A percentile compares a stretch with the other conserved stretches of the same genome.
phyloP scores from a whole-genome alignment of 371 early-diverging fungal species.

The Apophysomyces ossiformis region DNA sequence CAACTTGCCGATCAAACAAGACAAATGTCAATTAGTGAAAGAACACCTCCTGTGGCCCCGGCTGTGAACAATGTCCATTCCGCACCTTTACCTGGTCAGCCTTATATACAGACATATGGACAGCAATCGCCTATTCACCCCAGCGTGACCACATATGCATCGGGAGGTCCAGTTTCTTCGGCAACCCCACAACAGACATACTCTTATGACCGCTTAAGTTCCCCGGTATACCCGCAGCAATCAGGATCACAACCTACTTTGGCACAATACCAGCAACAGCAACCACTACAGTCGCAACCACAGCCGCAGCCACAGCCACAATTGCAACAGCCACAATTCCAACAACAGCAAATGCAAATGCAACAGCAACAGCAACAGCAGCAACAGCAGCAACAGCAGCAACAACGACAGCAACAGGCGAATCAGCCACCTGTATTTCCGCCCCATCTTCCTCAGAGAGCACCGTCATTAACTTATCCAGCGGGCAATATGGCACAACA shows the following conservation, averaged over 20 bases:
- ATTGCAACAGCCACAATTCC: constrained; percentile 4
- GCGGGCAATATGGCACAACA: constrained; percentile 8
- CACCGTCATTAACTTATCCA: constrained; percentile 1
- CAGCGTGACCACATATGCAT: constrained; percentile 19
- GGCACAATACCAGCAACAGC: neutral
- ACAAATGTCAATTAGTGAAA: constrained; percentile 34
- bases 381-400: neutral
- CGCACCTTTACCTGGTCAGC: constrained; percentile 24
- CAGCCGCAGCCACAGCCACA: constrained; percentile 12
- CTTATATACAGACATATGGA: constrained; percentile 15
- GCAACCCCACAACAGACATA: constrained; percentile 4
- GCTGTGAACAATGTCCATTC: constrained; percentile 6
- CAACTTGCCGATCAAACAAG: constrained; percentile 39
- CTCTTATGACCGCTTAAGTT: constrained; percentile 24
- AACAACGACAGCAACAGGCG: neutral
- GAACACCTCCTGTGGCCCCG: constrained; percentile 21
- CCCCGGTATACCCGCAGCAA: constrained; percentile 31
- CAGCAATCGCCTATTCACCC: constrained; percentile 6
- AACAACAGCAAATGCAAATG: neutral
- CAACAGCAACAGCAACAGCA: neutral
- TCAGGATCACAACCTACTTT: constrained; percentile 18
- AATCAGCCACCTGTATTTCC: constrained; percentile 5
- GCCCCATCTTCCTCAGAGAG: constrained; percentile 3
- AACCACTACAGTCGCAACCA: neutral
- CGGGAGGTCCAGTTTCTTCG: constrained; percentile 30